phyloP scores from a whole-genome alignment of 2,329 filamentous ascomycete genomes.

The Hypomyces rosellus region DNA sequence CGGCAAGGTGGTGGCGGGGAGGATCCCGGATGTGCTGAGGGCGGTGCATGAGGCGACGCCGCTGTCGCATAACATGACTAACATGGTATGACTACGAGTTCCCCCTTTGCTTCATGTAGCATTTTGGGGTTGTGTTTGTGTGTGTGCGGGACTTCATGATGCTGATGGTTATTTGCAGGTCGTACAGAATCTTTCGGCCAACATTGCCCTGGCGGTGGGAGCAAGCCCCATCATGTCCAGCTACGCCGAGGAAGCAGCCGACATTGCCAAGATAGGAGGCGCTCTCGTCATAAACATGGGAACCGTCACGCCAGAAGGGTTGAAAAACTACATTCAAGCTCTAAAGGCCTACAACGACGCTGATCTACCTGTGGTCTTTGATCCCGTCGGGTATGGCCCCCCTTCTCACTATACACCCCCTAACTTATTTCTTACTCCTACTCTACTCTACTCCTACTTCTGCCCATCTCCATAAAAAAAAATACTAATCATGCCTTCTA shows the following conservation, averaged over 20 bases:
- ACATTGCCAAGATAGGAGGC: conserved; percentile 71
- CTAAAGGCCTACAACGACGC: conserved; percentile 74
- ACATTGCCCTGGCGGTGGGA: conserved; percentile 77
- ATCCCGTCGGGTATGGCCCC: conserved; percentile 70
- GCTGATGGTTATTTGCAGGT: conserved; percentile 36
- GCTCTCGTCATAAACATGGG: conserved; percentile 93
- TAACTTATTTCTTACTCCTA: neutral
- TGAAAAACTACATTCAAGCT: conserved; percentile 66
- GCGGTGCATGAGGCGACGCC: conserved; percentile 59
- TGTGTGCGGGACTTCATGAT: no score
- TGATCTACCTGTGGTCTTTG: conserved; percentile 71
- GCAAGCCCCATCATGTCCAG: conserved; percentile 93
- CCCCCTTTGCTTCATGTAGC: neutral
- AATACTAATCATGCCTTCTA: conserved; percentile 17
- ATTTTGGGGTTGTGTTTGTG: no score
- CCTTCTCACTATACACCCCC: neutral
- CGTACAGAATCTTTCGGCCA: conserved; percentile 91
- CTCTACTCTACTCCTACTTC: no score
- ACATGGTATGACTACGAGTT: conserved; percentile 48
- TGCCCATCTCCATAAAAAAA: no score
- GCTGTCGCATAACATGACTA: conserved; percentile 95
- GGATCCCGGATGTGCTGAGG: conserved; percentile 44
- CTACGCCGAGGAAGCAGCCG: conserved; percentile 72
- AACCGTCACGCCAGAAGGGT: conserved; percentile 70
- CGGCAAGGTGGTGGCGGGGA: conserved; percentile 41